Evolutionary conservation across 768 basidiomycete genomes (phyloP), one percentile per base, ranked within the genome.

Genomic region (Hirschioporus abietinus): DNA sequence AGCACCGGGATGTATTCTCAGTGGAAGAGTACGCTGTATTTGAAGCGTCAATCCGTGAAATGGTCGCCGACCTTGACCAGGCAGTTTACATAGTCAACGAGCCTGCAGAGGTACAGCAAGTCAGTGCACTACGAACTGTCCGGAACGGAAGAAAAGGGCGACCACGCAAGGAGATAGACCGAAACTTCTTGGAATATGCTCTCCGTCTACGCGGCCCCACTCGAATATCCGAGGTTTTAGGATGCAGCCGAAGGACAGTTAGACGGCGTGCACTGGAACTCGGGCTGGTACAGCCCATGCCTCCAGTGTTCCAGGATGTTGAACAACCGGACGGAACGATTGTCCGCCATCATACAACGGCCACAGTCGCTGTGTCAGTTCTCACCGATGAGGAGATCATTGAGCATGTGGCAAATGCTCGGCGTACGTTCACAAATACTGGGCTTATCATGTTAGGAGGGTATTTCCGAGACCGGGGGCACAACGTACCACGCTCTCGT

Each of bases 401-500:
- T n/a, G n/a, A 25, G 24, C 24, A 63, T 63, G 12, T 23, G 4
- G 7, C n/a, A 12, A 63, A 35, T 25, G 62, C 62, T 63, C 20
- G 24, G 15, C 20, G n/a, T 12, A 25, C n/a, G n/a, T 63, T 27
- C 30, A 2, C 24, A 63, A 61, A 64, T 35, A 64, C 70, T 1
- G 70, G 71, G 8, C 58, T 71, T 18, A 63, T 66, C 7, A 71
- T 71, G 70, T 63, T 71, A 8, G 35, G 71, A 26, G 71, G 71
- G 10, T 67, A 67, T 66, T 30, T 71, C 9, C 66, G 66, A 17
- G n/a, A 27, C 17, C 25, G 63, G 27, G 66, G 69, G 20, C 61
- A 65, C 58, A 66, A 58, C 25, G 60, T 65, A 20, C 64, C 70
- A 8, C 60, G 64, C 7, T 20, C 35, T 12, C 35, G 69, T 17